Base-by-base conservation (phyloP, 805 yeast genomes). In the Saccharomyces mikatae region DNA sequence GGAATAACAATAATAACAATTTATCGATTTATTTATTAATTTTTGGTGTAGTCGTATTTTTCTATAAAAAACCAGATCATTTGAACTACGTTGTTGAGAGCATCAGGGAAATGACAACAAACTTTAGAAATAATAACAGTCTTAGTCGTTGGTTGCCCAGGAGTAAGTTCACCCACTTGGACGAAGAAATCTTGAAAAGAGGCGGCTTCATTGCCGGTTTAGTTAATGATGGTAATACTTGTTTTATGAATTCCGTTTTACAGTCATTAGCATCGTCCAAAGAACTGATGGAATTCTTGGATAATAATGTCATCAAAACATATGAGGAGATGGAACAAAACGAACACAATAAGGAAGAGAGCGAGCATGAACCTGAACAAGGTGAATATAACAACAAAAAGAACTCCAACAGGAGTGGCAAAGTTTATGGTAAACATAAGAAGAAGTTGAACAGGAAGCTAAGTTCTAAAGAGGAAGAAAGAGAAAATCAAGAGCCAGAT, bases 191-290 rank as follows among this genome's bases (percentile, higher is more conserved):
- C n/a, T 56, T 78, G 52, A 74, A 74, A 50, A 74, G 77, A 52
- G 92, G 92, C 54, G 91, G 91, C 1, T 80, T 79, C 52, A 80
- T 89, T 32, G 97, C 96, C 27, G 97, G 97, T 1, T 76, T 91
- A 41, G 78, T 80, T 55, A 91, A 91, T 67, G 96, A 89, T 59
- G 97, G 97, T 13, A 91, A 91, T 66, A 89, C 97, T 0, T 91
- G 97, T 69, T 91, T 91, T 63, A 89, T 90, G 95, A 91, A 91
- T 71, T 82, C 90, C 26, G 97, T 91, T 1, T 69, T 91, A 28
- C 97, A 91, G 68, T 80, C 87, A 17, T 71, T 90, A 54, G 90
- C 96, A 0, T 84, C 92, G 0, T 84, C 94, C 0, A 76, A 78
- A 27, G 80, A 83, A 36, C 72, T 89, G 41, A 60, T 76, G 21